These are phyloP conservation scores for Trichoderma lentiforme DNA, from an alignment of 2,329 filamentous ascomycete species.

Conservation along the genomic window DNA sequence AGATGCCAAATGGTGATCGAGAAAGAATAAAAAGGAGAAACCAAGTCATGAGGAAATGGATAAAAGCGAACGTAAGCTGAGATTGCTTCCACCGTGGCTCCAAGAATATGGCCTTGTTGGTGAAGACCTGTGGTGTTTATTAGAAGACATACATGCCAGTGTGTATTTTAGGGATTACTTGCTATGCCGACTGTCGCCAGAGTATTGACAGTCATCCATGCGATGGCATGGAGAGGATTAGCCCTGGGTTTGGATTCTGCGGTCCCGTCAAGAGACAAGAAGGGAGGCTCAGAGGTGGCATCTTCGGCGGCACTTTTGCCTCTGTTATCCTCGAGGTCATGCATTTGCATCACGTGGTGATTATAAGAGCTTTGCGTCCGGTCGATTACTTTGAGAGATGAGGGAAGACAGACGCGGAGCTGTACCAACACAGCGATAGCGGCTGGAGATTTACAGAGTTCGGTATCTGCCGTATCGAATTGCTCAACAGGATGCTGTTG, in stretches of 20 bases:
- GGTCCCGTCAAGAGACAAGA: neutral
- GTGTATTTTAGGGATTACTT: conserved; percentile 24
- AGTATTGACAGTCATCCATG: conserved; percentile 61
- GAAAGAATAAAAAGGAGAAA: conserved; percentile 61
- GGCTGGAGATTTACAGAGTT: no score
- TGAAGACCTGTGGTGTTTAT: conserved; percentile 51
- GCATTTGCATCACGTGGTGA: neutral
- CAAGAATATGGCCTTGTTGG: conserved; percentile 67
- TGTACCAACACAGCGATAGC: neutral
- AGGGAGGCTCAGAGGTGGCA: neutral
- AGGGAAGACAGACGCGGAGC: neutral
- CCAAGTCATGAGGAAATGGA: conserved; percentile 66
- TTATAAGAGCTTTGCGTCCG: neutral
- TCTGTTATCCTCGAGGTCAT: neutral
- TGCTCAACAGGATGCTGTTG: neutral
- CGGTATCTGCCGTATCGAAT: neutral
- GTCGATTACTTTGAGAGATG: neutral
- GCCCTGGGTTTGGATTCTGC: neutral
- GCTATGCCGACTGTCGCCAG: conserved; percentile 62
- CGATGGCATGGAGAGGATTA: conserved; percentile 8
- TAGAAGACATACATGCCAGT: conserved; percentile 17
- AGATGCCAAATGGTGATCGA: conserved; percentile 55
- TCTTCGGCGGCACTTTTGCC: neutral
- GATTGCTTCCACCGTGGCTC: conserved; percentile 58
- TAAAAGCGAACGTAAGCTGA: conserved; percentile 64